Evolutionary conservation across 306 rosid genomes (phyloP).

Genomic region (Dalbergia cochinchinensis): DNA sequence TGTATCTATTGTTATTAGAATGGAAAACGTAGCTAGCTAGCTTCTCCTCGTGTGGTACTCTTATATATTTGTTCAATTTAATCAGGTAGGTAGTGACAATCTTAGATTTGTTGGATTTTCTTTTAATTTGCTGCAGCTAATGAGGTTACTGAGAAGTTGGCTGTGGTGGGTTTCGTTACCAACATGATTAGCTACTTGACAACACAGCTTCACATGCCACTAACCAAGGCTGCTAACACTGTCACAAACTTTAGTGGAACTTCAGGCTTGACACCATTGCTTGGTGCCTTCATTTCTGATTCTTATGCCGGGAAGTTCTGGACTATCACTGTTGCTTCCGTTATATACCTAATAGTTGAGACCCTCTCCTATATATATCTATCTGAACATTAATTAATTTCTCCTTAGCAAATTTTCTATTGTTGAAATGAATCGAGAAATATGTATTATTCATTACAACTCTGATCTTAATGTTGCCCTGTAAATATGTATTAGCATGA

Average conservation of each 20-base stretch:
- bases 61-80: neutral
- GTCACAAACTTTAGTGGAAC: constrained; percentile 88
- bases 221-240: constrained; percentile 91
- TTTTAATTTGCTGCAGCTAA: constrained; percentile 60
- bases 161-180: constrained; percentile 86
- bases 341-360: constrained; percentile 73
- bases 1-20: neutral
- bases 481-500: no score
- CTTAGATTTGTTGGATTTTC: neutral
- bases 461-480: no score
- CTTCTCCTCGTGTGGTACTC: neutral
- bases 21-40: neutral
- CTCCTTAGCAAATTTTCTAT: neutral
- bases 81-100: neutral
- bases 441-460: no score
- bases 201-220: constrained; percentile 81
- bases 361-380: constrained; percentile 17
- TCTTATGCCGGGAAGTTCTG: constrained; percentile 83
- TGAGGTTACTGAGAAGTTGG: constrained; percentile 88
- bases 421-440: no score
- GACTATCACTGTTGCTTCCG: constrained; percentile 78
- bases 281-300: constrained; percentile 93
- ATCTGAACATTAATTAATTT: neutral
- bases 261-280: constrained; percentile 86
- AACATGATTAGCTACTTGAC: constrained; percentile 95